Evolutionary conservation across 768 basidiomycete genomes (phyloP), one percentile per base, ranked within the genome.

Genomic region (Tephrocybe rancida): DNA sequence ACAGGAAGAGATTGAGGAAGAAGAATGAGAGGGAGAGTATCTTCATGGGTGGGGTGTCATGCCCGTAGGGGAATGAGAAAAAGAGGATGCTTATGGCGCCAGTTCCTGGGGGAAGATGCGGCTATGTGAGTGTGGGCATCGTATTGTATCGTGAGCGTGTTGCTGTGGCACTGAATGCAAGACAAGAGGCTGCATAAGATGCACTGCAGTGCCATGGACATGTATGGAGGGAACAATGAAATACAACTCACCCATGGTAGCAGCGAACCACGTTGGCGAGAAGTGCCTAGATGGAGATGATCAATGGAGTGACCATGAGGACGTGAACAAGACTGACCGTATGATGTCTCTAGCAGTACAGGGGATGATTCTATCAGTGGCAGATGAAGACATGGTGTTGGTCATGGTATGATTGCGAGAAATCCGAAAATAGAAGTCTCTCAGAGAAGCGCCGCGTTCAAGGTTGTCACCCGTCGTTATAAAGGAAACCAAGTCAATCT

Each of bases 11-110:
- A 59, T 82, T 62, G 73, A 68, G 44, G 66, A 71, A 67, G 55
- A 74, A 68, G 56, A 55, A 44, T 48, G 61, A 41, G 52, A 58
- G 47, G 44, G 59, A 50, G 55, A 64, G 18, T 48, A 59, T 64
- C 44, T 69, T 67, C 69, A 83, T 74, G n/a, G 71, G 57, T 10
- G 57, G 54, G 3, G 77, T 74, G 27, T 69, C 65, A 30, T 61
- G 63, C 2, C 74, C 79, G 60, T 86, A 88, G 0, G 85, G 87
- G 61, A 84, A 85, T 9, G 63, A 73, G 34, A 76, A 70, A 61
- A 86, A 81, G 29, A 88, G 73, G 32, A 77, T 75, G 55, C 82
- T 81, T 13, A 87, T 69, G 25, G 73, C 66, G n/a, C 78, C 78
- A 29, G 78, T 80, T 21, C 76, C 78, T 78, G 48, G 10, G 14